Evolutionary conservation across 257 asterid species (phyloP).

Genomic region (Fraxinus cuspidata): DNA sequence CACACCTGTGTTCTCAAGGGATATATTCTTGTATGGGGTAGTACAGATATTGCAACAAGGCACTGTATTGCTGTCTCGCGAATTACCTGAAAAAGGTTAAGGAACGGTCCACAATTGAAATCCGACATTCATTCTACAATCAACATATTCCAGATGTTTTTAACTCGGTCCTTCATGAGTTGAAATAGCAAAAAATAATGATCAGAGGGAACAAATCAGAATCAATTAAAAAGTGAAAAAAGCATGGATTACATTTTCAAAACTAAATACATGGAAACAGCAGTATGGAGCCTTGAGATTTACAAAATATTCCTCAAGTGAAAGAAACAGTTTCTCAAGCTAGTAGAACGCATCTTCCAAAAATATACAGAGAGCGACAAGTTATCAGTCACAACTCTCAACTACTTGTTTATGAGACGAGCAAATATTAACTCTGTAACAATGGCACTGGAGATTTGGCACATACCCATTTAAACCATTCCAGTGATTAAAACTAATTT

Average conservation of each 20-base stretch:
- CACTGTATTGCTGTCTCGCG: conserved; percentile 93
- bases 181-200: background rate
- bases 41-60: conserved; percentile 72
- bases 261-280: background rate
- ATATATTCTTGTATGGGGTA: conserved; percentile 75
- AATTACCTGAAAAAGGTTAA: conserved; percentile 54
- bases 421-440: background rate
- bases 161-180: background rate
- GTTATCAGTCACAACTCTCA: background rate
- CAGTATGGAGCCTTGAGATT: background rate
- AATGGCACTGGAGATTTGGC: background rate
- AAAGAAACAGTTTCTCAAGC: conserved; percentile 1
- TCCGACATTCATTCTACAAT: conserved; percentile 1
- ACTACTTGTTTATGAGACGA: too few relatives aligned
- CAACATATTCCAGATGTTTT: background rate
- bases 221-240: background rate
- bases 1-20: conserved; percentile 79
- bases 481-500: background rate
- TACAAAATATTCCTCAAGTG: background rate
- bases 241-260: background rate
- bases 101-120: conserved; percentile 20
- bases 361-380: background rate
- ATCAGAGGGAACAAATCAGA: background rate
- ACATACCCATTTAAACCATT: background rate
- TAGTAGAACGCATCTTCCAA: background rate